Evolutionary conservation across 768 basidiomycete genomes (phyloP).

Genomic region (Collybia sordida): DNA sequence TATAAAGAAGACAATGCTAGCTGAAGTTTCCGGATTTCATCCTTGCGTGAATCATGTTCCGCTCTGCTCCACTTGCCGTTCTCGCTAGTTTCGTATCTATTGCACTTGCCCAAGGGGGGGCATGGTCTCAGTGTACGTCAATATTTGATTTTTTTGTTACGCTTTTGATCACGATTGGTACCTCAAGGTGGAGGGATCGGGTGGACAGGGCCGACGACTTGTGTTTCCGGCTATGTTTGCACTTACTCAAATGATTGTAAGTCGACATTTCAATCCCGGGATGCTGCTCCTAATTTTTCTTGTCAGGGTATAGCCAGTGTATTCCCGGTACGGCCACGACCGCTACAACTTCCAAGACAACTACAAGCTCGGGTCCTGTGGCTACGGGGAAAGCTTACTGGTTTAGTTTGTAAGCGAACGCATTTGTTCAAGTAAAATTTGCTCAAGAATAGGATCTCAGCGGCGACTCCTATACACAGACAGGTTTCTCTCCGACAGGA

Average conservation of each 20-base stretch:
- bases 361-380: slow-evolving; percentile 17
- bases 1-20: too few relatives aligned
- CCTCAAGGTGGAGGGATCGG: slow-evolving; percentile 21
- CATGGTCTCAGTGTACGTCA: slow-evolving; percentile 15
- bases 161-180: neutral
- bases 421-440: too few relatives aligned
- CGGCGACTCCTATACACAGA: slow-evolving; percentile 62
- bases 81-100: slow-evolving; percentile 8
- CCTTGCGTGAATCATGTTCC: neutral
- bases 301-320: slow-evolving; percentile 42
- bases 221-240: slow-evolving; percentile 34
- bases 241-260: slow-evolving; percentile 27
- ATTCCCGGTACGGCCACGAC: slow-evolving; percentile 20
- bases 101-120: slow-evolving; percentile 13
- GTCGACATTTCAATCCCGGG: slow-evolving; percentile 3
- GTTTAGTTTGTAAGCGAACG: slow-evolving; percentile 52
- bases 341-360: slow-evolving; percentile 8
- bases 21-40: too few relatives aligned
- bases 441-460: too few relatives aligned
- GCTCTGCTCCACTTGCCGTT: slow-evolving; percentile 2
- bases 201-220: slow-evolving; percentile 43
- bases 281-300: neutral
- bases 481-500: slow-evolving; percentile 42
- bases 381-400: slow-evolving; percentile 35
- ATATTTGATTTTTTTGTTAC: neutral